A percentile compares a stretch with the other conserved stretches of the same genome.
Evolutionary conservation across 2,329 filamentous ascomycete species (phyloP).

Genomic region (Pseudomassariella vexata): DNA sequence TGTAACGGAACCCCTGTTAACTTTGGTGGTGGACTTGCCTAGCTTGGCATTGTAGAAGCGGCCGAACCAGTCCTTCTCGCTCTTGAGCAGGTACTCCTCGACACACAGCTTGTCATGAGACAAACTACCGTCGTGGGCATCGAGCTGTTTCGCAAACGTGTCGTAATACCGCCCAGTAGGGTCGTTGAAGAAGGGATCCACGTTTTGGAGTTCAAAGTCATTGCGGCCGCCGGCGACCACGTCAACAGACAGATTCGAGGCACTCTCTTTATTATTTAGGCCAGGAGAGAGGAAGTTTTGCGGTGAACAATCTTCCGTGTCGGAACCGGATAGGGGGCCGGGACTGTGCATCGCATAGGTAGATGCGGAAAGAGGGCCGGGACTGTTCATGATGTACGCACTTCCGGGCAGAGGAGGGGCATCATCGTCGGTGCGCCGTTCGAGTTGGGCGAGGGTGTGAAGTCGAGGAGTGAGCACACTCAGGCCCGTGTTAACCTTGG

Average conservation of each 20-base stretch:
- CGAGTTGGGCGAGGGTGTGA: too few relatives aligned
- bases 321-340: not conserved
- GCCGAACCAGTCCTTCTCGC: slow-evolving; percentile 63
- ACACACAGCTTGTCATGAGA: slow-evolving; percentile 57
- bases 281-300: too few relatives aligned
- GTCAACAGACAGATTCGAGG: slow-evolving; percentile 47
- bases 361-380: not conserved
- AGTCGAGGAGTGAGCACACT: too few relatives aligned
- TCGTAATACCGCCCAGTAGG: slow-evolving; percentile 55
- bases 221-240: slow-evolving; percentile 55
- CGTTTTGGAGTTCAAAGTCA: slow-evolving; percentile 58
- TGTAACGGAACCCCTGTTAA: too few relatives aligned
- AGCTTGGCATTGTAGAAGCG: slow-evolving; percentile 53
- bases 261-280: too few relatives aligned
- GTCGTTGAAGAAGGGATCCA: slow-evolving; percentile 64
- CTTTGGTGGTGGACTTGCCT: slow-evolving; percentile 24
- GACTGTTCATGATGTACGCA: not conserved
- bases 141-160: slow-evolving; percentile 51
- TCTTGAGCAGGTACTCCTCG: slow-evolving; percentile 58
- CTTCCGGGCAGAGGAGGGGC: too few relatives aligned
- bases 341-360: not conserved
- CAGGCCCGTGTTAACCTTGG: not conserved
- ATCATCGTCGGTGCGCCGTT: too few relatives aligned
- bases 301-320: not conserved
- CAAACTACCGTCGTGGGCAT: slow-evolving; percentile 45